phyloP scores from a whole-genome alignment of 768 basidiomycete species.

The Russula abietina region DNA sequence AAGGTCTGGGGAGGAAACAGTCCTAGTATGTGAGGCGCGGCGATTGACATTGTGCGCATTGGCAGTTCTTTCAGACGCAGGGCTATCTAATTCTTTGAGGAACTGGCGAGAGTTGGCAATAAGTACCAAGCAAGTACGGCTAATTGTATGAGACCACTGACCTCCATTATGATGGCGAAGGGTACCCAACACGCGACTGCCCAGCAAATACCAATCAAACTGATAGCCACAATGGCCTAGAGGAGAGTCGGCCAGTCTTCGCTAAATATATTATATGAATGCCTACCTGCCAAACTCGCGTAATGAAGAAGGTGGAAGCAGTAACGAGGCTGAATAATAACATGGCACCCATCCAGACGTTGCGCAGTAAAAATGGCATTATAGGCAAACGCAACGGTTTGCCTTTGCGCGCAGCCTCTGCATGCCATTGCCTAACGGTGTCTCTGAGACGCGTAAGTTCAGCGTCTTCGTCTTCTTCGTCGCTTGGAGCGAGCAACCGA shows the following conservation, averaged over 20 bases:
- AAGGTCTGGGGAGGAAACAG: constrained; percentile 44
- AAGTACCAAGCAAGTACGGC: neutral
- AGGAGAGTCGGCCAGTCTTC: neutral
- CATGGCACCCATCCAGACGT: constrained; percentile 89
- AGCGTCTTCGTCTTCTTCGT: constrained; percentile 67
- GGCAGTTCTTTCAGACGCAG: neutral
- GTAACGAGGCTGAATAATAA: constrained; percentile 74
- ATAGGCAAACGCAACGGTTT: constrained; percentile 72
- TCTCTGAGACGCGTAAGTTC: constrained; percentile 65
- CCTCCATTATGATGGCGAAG: constrained; percentile 98
- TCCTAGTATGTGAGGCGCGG: constrained; percentile 48
- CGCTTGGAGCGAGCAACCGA: constrained; percentile 63
- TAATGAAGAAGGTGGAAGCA: constrained; percentile 81
- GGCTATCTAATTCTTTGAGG: constrained; percentile 22
- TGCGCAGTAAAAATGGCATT: constrained; percentile 86
- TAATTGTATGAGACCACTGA: constrained; percentile 28
- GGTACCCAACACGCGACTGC: constrained; percentile 98
- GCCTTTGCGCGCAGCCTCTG: constrained; percentile 72
- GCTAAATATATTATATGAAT: neutral
- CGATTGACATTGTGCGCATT: constrained; percentile 13
- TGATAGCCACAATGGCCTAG: constrained; percentile 79
- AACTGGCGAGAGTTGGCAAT: constrained; percentile 10
- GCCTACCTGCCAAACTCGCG: constrained; percentile 61
- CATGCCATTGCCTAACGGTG: constrained; percentile 75
- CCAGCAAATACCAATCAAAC: constrained; percentile 89